Evolutionary conservation across 1,139 yeast species (phyloP), one percentile per base, ranked within the genome.

Genomic region (Yamadazyma aaseri): DNA sequence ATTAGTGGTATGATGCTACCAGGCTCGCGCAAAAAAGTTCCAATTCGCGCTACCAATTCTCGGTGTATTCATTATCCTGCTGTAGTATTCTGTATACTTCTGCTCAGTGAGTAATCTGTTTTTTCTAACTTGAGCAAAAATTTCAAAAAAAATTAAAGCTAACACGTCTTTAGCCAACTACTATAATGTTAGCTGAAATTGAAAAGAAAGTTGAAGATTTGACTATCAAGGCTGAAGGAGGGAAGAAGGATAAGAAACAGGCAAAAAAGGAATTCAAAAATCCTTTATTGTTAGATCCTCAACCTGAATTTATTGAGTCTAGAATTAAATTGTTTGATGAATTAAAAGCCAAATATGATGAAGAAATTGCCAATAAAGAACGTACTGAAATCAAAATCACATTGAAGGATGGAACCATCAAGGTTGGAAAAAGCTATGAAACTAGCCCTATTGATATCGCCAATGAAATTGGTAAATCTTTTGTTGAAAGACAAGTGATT

Each of bases 371-470:
- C 31, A 58, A 73, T 17, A 75, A 76, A 65, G 79, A 65, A 45
- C 66, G 76, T 43, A 48, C 55, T 22, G 75, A 86, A 28, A 81
- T 94, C 58, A 75, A 76, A 49, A 75, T 92, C 58, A 86, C 95
- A 31, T 73, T 92, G 60, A 86, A 85, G 57, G 97, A 90, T 52
- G 97, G 97, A 31, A 65, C 84, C 32, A 65, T 76, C 38, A 81
- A 84, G 58, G 82, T 76, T 46, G 98, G 89, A 45, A 76, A 76
- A 27, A 71, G 96, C 4, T 94, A 81, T 80, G 96, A 89, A 59
- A 90, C 98, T 34, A 69, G 87, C 22, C 98, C 99, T 32, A 63
- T 86, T 65, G 85, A 81, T 38, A 85, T 92, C 47, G 97, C 97
- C 38, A 73, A 71, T 50, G 80, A 65, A 36, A 90, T 92, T 50